phyloP scores from a whole-genome alignment of 2,329 filamentous ascomycete genomes.

The Fusarium algeriense region DNA sequence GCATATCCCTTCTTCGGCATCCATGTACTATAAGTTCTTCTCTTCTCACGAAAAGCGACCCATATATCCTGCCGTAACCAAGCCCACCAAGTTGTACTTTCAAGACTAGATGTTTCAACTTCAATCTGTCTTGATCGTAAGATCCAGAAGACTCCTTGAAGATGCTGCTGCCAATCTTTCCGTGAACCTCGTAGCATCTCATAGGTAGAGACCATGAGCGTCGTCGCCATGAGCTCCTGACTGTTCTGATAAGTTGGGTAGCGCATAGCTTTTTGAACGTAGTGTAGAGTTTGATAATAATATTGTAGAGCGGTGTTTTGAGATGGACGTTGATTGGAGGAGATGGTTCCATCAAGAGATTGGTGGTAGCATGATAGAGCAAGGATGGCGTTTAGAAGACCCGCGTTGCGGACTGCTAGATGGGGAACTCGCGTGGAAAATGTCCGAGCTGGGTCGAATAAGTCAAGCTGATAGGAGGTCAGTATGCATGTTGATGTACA shows the following conservation, averaged over 20 bases:
- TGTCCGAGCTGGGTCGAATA: constrained; percentile 40
- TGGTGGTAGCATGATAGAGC: constrained; percentile 59
- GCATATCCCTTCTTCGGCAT: constrained; percentile 62
- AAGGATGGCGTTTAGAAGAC: constrained; percentile 68
- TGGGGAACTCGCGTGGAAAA: constrained; percentile 42
- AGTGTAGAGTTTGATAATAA: constrained; percentile 73
- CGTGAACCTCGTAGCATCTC: constrained; percentile 71
- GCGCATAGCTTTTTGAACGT: constrained; percentile 69
- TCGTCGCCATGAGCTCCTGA: constrained; percentile 69
- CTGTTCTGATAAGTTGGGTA: constrained; percentile 69
- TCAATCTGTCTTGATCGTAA: constrained; percentile 72
- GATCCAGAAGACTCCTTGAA: constrained; percentile 76
- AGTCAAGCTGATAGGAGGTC: constrained; percentile 26
- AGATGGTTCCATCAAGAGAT: constrained; percentile 19
- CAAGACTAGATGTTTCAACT: constrained; percentile 67
- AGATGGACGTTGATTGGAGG: neutral
- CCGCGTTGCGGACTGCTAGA: constrained; percentile 57
- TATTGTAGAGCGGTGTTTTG: constrained; percentile 57
- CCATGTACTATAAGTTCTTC: constrained; percentile 70
- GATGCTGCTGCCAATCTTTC: constrained; percentile 69
- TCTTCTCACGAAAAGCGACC: constrained; percentile 71
- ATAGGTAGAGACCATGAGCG: constrained; percentile 71
- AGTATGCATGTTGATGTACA: neutral
- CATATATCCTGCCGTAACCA: constrained; percentile 76
- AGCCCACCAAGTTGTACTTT: constrained; percentile 73